These are phyloP conservation scores for Trichoderma harzianum DNA, from an alignment of 2,329 filamentous ascomycete genomes.

Conservation along the genomic window DNA sequence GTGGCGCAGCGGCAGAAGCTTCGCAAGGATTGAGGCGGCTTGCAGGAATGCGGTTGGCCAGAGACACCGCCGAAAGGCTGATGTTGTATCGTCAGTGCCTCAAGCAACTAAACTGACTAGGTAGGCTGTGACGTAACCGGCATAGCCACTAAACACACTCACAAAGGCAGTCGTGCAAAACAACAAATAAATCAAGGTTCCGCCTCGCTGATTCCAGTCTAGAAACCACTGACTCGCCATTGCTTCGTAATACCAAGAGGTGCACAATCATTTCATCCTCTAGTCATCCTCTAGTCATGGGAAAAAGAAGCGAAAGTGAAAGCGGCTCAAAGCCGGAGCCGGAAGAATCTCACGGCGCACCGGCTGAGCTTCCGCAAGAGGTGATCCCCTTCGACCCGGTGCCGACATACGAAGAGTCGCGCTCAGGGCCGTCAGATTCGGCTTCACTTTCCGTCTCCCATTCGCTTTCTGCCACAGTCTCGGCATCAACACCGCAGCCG, in stretches of 20 bases:
- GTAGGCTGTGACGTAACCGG: neutral
- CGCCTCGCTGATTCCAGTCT: neutral
- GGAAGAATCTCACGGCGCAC: neutral
- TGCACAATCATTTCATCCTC: neutral
- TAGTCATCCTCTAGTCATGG: neutral
- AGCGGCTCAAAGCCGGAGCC: neutral
- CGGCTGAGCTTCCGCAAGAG: neutral
- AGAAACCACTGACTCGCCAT: neutral
- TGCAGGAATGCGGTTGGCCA: neutral
- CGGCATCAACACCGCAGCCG: neutral
- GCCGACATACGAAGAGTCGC: neutral
- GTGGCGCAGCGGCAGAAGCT: slow-evolving; percentile 1
- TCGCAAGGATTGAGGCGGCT: neutral
- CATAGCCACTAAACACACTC: neutral
- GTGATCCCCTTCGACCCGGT: neutral
- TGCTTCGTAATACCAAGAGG: neutral
- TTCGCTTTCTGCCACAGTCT: neutral
- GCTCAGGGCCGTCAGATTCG: neutral
- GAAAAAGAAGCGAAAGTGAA: neutral
- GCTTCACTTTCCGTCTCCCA: neutral
- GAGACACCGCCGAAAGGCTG: neutral
- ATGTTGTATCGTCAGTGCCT: neutral
- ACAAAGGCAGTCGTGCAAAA: neutral
- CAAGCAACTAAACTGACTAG: neutral
- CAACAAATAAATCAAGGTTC: neutral